These are phyloP conservation scores for Isatis lusitanica DNA, from an alignment of 441 rosid species.

Conservation along the genomic window DNA sequence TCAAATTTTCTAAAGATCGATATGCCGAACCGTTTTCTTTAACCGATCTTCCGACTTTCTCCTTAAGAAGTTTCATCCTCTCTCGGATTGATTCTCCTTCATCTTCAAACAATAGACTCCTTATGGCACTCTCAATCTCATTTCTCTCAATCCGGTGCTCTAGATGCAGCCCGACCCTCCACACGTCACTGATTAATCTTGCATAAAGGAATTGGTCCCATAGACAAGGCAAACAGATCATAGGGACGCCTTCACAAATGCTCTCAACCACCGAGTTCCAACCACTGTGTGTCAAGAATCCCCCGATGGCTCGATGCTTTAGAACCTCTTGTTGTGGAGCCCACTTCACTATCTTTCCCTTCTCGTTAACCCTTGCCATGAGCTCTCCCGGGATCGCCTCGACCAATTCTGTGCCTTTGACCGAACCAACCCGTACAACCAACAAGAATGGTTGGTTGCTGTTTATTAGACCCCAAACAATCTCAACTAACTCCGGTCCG, in stretches of 20 bases:
- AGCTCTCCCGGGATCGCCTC: slow-evolving; percentile 41
- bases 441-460: slow-evolving; percentile 49
- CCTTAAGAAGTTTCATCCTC: slow-evolving; percentile 28
- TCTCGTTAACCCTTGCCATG: slow-evolving; percentile 29
- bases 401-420: slow-evolving; percentile 34
- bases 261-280: too few species aligned
- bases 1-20: slow-evolving; percentile 6
- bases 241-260: neutral
- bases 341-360: slow-evolving; percentile 28
- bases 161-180: slow-evolving; percentile 44
- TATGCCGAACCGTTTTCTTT: slow-evolving; percentile 28
- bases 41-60: slow-evolving; percentile 26
- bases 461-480: slow-evolving; percentile 4
- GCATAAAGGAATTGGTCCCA: slow-evolving; percentile 55
- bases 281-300: too few species aligned
- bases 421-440: slow-evolving; percentile 53
- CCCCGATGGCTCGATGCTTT: too few species aligned
- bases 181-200: slow-evolving; percentile 44
- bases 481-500: slow-evolving; percentile 41
- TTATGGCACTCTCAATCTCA: slow-evolving; percentile 34
- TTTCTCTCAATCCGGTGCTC: slow-evolving; percentile 39
- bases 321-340: too few species aligned
- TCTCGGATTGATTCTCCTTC: slow-evolving; percentile 37
- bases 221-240: slow-evolving; percentile 58
- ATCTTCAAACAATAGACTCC: slow-evolving; percentile 18